These are phyloP conservation scores for Ophiocordyceps camponoti-floridani DNA, from an alignment of 2,329 filamentous ascomycete genomes.

Conservation along the genomic window DNA sequence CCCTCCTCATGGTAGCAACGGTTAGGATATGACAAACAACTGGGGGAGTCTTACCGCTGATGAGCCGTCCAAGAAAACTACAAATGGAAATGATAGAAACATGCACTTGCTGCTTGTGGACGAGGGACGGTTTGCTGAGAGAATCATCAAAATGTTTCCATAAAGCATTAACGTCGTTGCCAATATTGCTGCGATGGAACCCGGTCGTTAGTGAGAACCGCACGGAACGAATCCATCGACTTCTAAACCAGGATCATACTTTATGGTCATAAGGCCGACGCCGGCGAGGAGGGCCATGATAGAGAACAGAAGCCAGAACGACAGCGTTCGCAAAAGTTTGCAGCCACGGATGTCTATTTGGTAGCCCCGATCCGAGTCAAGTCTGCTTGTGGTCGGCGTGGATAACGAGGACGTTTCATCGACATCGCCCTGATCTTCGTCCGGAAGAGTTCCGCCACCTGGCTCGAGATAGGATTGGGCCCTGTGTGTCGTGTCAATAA, in stretches of 20 bases:
- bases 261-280: constrained; percentile 96
- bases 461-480: too few species aligned
- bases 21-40: too few species aligned
- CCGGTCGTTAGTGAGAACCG: background rate
- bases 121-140: constrained; percentile 55
- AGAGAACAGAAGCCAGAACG: constrained; percentile 83
- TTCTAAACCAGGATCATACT: too few species aligned
- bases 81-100: constrained; percentile 85
- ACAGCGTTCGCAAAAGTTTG: constrained; percentile 47
- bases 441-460: too few species aligned
- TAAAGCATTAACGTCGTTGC: constrained; percentile 71
- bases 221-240: too few species aligned
- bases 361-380: constrained; percentile 58
- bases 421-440: constrained; percentile 20
- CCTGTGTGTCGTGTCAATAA: too few species aligned
- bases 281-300: constrained; percentile 85
- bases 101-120: constrained; percentile 71
- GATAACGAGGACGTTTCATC: constrained; percentile 73
- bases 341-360: constrained; percentile 83
- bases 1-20: too few species aligned
- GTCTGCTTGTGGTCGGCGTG: constrained; percentile 46
- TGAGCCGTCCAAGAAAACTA: constrained; percentile 67
- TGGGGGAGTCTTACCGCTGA: constrained; percentile 38
- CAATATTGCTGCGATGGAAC: constrained; percentile 89
- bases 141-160: constrained; percentile 74